Conservation (phyloP, 1,139 yeast genomes). For the Debaryomycetaceae sp. region DNA sequence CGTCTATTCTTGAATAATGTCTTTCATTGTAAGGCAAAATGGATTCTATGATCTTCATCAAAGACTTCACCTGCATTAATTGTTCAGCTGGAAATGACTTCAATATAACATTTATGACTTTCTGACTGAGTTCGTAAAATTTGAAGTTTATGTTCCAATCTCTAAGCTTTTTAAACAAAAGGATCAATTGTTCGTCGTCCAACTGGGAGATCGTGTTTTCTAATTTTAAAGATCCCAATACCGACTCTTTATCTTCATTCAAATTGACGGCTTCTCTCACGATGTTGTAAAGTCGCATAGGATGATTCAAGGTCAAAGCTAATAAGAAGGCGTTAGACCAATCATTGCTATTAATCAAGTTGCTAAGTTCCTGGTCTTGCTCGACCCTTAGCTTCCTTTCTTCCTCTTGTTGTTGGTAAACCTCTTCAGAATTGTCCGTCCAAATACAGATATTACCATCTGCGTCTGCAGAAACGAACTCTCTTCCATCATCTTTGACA, state of each 20-base stretch:
- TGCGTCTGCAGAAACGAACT: constrained; percentile 84
- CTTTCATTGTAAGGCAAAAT: constrained; percentile 84
- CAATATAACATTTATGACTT: constrained; percentile 62
- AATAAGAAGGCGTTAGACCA: constrained; percentile 88
- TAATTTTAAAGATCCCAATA: constrained; percentile 59
- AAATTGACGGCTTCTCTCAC: constrained; percentile 51
- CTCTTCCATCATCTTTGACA: constrained; percentile 60
- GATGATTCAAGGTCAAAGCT: constrained; percentile 82
- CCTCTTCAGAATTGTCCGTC: constrained; percentile 82
- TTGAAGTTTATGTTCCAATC: constrained; percentile 95
- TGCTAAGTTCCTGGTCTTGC: constrained; percentile 80
- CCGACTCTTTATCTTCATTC: constrained; percentile 43
- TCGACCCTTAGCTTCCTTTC: constrained; percentile 62
- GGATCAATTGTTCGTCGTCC: constrained; percentile 55
- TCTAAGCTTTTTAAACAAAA: constrained; percentile 69
- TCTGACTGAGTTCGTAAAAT: constrained; percentile 78
- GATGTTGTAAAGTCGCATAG: constrained; percentile 77
- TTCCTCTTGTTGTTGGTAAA: constrained; percentile 47
- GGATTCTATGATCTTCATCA: constrained; percentile 66
- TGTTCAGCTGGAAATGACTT: constrained; percentile 50
- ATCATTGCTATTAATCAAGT: constrained; percentile 64
- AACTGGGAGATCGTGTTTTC: constrained; percentile 63
- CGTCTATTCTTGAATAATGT: constrained; percentile 74
- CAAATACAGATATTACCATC: constrained; percentile 89
- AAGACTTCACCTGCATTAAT: constrained; percentile 62